Evolutionary conservation across 306 rosid species (phyloP).

Genomic region (Erythrophleum fordii): DNA sequence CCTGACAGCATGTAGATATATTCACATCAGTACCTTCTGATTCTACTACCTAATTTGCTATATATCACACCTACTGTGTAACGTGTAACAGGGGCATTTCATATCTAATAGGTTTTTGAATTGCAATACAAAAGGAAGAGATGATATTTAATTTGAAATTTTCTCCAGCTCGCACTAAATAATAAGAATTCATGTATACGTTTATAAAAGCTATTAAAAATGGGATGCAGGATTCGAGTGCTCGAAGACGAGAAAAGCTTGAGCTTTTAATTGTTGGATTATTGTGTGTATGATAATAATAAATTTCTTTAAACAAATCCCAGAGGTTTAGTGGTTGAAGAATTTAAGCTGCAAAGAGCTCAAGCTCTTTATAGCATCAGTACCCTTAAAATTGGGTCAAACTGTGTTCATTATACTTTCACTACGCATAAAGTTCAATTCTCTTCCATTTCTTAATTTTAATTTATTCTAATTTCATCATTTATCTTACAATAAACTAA

Average conservation of each 20-base stretch:
- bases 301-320: too few species aligned
- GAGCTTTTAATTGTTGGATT: not conserved
- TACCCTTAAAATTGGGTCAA: not conserved
- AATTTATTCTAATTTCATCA: not conserved
- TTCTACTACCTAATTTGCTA: not conserved
- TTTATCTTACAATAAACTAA: not conserved
- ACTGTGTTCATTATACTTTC: not conserved
- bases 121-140: not conserved
- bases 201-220: not conserved
- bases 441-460: not conserved
- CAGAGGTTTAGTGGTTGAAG: not conserved
- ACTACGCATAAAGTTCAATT: not conserved
- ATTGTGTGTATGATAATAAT: too few species aligned
- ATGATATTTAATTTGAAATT: not conserved
- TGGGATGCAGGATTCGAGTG: not conserved
- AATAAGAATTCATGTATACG: not conserved
- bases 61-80: not conserved
- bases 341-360: not conserved
- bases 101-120: not conserved
- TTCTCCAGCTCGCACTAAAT: not conserved
- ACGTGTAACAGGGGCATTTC: not conserved
- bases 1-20: conserved; percentile 41
- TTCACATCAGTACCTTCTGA: conserved; percentile 10
- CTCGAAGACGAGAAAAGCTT: not conserved
- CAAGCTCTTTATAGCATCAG: not conserved